Percentiles rank a stretch among this genome's conserved stretches.
Conservation (phyloP, 2,329 filamentous ascomycete genomes). For the Neodidymelliopsis sp. region DNA sequence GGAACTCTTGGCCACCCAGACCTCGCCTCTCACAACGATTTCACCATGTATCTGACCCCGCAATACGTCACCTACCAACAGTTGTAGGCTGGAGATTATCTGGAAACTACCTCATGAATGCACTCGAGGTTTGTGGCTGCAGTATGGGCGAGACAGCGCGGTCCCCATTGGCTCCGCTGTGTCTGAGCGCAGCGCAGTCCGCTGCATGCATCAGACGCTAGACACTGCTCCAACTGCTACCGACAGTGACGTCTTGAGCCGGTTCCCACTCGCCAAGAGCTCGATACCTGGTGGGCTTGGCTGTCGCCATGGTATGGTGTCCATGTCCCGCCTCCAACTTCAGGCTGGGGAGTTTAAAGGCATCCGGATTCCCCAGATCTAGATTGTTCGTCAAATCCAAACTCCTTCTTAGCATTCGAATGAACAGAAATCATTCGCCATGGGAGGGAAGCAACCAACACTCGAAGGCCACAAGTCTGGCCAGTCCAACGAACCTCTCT, state of each 20-base stretch:
- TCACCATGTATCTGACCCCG: conserved; percentile 22
- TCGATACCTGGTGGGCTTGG: conserved; percentile 40
- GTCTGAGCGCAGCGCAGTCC: conserved; percentile 7
- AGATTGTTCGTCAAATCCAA: conserved; percentile 39
- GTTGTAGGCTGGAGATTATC: not conserved
- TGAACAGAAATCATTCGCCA: conserved; percentile 33
- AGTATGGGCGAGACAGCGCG: not conserved
- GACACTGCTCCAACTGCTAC: conserved; percentile 30
- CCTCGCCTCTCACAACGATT: conserved; percentile 12
- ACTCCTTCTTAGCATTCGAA: conserved; percentile 32
- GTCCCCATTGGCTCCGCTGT: conserved; percentile 13
- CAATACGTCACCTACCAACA: conserved; percentile 21
- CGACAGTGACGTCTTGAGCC: conserved; percentile 34
- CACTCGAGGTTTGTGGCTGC: not conserved
- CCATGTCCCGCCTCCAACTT: conserved; percentile 29
- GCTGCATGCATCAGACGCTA: conserved; percentile 21
- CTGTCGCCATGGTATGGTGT: conserved; percentile 31
- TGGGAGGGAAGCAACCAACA: conserved; percentile 49
- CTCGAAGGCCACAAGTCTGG: conserved; percentile 53
- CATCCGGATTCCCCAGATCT: conserved; percentile 37
- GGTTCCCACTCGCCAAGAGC: conserved; percentile 36
- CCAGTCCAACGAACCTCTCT: conserved; percentile 62
- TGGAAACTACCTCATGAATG: conserved; percentile 1
- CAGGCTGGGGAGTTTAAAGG: conserved; percentile 39
- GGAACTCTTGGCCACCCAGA: conserved; percentile 36